Percentiles rank a stretch among this genome's conserved stretches.
These are phyloP conservation scores for Globisporangium takayamanum DNA, from an alignment of 352 stramenopile genomes.

Conservation along the genomic window DNA sequence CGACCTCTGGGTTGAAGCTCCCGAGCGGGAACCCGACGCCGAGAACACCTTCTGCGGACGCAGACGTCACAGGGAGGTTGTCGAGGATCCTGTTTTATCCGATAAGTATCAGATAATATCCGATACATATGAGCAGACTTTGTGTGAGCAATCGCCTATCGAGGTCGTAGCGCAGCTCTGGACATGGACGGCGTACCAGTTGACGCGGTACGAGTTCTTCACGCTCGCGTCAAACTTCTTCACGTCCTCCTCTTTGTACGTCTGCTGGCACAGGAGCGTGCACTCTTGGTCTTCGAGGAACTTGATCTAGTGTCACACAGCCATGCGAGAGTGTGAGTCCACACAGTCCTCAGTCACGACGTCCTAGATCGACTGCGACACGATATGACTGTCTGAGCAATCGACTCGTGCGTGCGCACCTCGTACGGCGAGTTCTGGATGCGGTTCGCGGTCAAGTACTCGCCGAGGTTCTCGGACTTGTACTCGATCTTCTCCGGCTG, in stretches of 20 bases:
- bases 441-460: constrained; percentile 97
- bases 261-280: constrained; percentile 65
- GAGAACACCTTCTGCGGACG: constrained; percentile 56
- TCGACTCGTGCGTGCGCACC: constrained; percentile 10
- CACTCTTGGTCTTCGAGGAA: constrained; percentile 76
- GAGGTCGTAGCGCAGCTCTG: neutral
- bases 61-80: constrained; percentile 92
- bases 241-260: constrained; percentile 90
- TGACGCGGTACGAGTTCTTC: constrained; percentile 96
- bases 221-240: constrained; percentile 92
- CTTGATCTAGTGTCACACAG: constrained; percentile 54
- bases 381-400: too few relatives aligned
- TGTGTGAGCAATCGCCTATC: neutral
- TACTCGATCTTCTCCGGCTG: constrained; percentile 90
- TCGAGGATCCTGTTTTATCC: constrained; percentile 90
- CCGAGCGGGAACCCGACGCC: constrained; percentile 85
- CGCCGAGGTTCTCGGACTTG: constrained; percentile 98
- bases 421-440: constrained; percentile 99
- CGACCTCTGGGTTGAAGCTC: constrained; percentile 86
- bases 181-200: constrained; percentile 57
- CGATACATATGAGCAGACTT: neutral
- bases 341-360: neutral
- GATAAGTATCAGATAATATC: neutral
- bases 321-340: neutral
- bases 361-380: neutral